phyloP scores from a whole-genome alignment of 768 basidiomycete species.

The Agaricus sinodeliciosus region DNA sequence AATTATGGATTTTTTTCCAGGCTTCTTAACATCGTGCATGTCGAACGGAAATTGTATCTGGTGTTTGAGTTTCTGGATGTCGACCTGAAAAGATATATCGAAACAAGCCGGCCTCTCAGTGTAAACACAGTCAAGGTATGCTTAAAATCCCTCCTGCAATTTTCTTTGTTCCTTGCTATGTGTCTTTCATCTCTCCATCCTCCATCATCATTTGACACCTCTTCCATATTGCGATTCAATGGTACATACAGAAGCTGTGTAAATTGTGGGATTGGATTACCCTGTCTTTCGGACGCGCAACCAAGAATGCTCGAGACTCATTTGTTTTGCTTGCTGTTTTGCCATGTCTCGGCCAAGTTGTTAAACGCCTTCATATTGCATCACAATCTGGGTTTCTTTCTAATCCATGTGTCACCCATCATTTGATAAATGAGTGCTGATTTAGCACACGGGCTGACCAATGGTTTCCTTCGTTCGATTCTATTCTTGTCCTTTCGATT shows the following conservation, averaged over 20 bases:
- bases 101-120: constrained; percentile 76
- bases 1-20: constrained; percentile 32
- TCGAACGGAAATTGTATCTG: constrained; percentile 94
- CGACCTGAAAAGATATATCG: constrained; percentile 96
- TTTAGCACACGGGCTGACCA: neutral
- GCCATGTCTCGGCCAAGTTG: too few relatives aligned
- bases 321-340: neutral
- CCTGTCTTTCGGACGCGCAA: neutral
- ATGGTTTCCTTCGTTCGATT: neutral
- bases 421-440: constrained; percentile 12
- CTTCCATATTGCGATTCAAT: neutral
- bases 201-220: constrained; percentile 1
- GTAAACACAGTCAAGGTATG: constrained; percentile 77
- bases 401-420: constrained; percentile 22
- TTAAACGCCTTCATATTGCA: too few relatives aligned
- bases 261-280: too few relatives aligned
- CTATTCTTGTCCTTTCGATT: neutral
- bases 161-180: constrained; percentile 8
- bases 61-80: constrained; percentile 98
- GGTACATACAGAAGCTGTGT: neutral
- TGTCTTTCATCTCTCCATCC: neutral
- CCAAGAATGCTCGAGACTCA: neutral
- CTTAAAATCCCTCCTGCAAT: constrained; percentile 12
- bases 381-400: too few relatives aligned
- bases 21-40: constrained; percentile 92